These are phyloP conservation scores for Boletellus sp. DNA, from an alignment of 1,284 basidiomycete species.

Conservation along the genomic window DNA sequence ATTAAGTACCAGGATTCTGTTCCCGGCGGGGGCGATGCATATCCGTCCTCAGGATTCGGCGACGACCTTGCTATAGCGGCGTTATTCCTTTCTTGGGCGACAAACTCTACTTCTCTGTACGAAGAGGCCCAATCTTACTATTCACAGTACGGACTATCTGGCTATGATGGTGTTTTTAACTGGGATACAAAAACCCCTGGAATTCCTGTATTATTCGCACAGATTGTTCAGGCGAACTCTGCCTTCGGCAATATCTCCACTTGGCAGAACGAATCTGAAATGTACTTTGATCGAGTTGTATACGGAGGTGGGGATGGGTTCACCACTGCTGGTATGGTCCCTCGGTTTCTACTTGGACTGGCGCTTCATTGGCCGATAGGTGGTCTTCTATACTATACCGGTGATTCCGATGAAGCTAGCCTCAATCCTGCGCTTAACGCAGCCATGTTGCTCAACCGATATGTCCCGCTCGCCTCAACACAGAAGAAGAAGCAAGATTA, in stretches of 20 bases:
- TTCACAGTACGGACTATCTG: slow-evolving; percentile 51
- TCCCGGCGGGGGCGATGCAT: slow-evolving; percentile 61
- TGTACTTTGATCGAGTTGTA: slow-evolving; percentile 74
- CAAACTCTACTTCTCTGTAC: slow-evolving; percentile 60
- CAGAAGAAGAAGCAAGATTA: slow-evolving; percentile 59
- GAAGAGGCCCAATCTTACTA: slow-evolving; percentile 66
- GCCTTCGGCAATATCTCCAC: slow-evolving; percentile 51
- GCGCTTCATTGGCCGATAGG: slow-evolving; percentile 40
- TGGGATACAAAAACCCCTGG: slow-evolving; percentile 87
- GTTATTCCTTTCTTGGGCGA: slow-evolving; percentile 71
- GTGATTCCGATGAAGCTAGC: slow-evolving; percentile 75
- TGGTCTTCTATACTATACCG: slow-evolving; percentile 76
- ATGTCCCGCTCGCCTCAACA: slow-evolving; percentile 69
- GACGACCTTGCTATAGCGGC: slow-evolving; percentile 76
- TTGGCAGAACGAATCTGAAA: slow-evolving; percentile 74
- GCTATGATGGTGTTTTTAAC: slow-evolving; percentile 68
- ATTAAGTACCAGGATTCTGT: slow-evolving; percentile 63
- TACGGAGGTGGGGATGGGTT: slow-evolving; percentile 51
- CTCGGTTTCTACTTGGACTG: slow-evolving; percentile 1
- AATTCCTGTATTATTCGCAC: slow-evolving; percentile 69
- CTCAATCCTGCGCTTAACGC: slow-evolving; percentile 86
- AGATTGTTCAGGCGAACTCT: slow-evolving; percentile 54
- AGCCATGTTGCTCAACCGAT: slow-evolving; percentile 78
- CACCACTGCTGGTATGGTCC: slow-evolving; percentile 48
- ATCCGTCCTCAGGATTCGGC: slow-evolving; percentile 67